These are phyloP conservation scores for Fusarium luffae DNA, from an alignment of 2,329 filamentous ascomycete genomes.

Conservation along the genomic window DNA sequence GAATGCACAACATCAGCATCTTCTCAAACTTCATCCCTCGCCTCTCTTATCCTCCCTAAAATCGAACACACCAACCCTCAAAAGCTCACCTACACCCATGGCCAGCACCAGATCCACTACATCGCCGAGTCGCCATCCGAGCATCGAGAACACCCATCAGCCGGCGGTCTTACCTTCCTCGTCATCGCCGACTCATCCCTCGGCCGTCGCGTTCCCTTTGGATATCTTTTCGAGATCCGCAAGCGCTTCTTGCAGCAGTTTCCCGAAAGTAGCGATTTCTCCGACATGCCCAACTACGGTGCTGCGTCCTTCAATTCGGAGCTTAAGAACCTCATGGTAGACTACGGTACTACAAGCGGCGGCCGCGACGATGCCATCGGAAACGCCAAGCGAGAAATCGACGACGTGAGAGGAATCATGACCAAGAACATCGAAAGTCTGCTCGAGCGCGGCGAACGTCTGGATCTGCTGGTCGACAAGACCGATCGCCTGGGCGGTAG, in stretches of 20 bases:
- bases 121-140: conserved; percentile 83
- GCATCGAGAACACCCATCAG: conserved; percentile 67
- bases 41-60: conserved; percentile 94
- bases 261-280: conserved; percentile 75
- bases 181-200: conserved; percentile 85
- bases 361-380: conserved; percentile 83
- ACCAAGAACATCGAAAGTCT: conserved; percentile 93
- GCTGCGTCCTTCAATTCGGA: conserved; percentile 86
- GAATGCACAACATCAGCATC: conserved; percentile 91
- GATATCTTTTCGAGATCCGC: conserved; percentile 90
- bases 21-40: conserved; percentile 85
- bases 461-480: conserved; percentile 95
- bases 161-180: conserved; percentile 89
- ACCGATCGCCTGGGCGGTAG: conserved; percentile 90
- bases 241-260: conserved; percentile 84
- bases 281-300: conserved; percentile 86
- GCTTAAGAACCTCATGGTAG: conserved; percentile 81
- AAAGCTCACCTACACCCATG: conserved; percentile 95
- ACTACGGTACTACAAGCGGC: conserved; percentile 82
- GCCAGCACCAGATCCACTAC: conserved; percentile 94
- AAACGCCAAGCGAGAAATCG: conserved; percentile 89
- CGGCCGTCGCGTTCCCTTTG: conserved; percentile 90
- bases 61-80: conserved; percentile 83
- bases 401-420: conserved; percentile 93
- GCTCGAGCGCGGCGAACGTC: conserved; percentile 89